phyloP scores from a whole-genome alignment of 805 yeast genomes.

The Candida methanosorbosa region DNA sequence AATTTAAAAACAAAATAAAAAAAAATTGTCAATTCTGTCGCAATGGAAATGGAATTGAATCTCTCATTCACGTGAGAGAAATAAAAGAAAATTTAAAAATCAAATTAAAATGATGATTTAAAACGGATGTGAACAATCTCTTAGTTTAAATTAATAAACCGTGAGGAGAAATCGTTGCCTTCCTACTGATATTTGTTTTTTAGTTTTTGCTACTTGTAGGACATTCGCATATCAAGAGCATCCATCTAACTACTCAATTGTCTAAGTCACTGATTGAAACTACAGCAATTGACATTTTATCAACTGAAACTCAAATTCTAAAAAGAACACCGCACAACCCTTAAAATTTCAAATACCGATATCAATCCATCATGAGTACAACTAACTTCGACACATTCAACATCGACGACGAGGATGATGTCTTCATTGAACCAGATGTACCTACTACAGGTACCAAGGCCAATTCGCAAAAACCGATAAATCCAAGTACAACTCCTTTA shows the following conservation, averaged over 20 bases:
- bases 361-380: conserved; percentile 7
- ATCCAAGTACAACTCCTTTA: not conserved
- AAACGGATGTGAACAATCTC: conserved; percentile 18
- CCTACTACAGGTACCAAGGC: not conserved
- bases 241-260: no score
- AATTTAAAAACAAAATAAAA: not conserved
- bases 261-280: no score
- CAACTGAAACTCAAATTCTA: no score
- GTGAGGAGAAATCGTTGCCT: conserved; percentile 17
- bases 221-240: no score
- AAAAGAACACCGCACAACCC: no score
- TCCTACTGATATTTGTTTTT: conserved; percentile 12
- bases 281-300: no score
- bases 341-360: no score
- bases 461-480: no score
- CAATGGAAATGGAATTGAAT: not conserved
- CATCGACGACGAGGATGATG: conserved; percentile 23
- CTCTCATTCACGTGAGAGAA: no score
- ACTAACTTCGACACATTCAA: conserved; percentile 10
- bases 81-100: no score
- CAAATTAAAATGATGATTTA: conserved; percentile 14
- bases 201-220: not conserved
- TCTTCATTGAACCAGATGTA: conserved; percentile 26
- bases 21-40: conserved; percentile 1
- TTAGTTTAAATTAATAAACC: conserved; percentile 9